Evolutionary conservation across 768 basidiomycete species (phyloP).

Genomic region (Xerocomellus chrysenteron): DNA sequence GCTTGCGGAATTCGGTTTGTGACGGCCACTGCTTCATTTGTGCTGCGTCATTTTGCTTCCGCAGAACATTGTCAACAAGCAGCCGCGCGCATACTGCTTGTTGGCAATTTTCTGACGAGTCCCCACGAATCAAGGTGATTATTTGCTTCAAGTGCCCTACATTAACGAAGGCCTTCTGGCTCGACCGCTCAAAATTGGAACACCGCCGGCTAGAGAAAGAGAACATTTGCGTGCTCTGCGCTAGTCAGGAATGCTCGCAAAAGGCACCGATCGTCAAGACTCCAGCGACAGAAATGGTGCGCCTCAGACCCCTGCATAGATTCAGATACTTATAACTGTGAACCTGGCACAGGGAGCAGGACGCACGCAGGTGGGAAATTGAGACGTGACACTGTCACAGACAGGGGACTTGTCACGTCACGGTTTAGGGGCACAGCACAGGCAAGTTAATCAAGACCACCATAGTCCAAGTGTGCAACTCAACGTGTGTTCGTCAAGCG

Average conservation of each 20-base stretch:
- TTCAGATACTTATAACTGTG: background rate
- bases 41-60: slow-evolving; percentile 18
- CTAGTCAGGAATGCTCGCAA: background rate
- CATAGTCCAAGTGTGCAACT: slow-evolving; percentile 24
- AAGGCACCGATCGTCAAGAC: background rate
- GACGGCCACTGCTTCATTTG: slow-evolving; percentile 9
- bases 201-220: slow-evolving; percentile 4
- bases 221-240: background rate
- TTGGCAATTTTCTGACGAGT: background rate
- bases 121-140: slow-evolving; percentile 4
- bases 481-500: slow-evolving; percentile 30
- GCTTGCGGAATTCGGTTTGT: slow-evolving; percentile 18
- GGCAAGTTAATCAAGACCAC: slow-evolving; percentile 34
- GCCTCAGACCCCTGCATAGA: background rate
- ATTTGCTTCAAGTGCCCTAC: background rate
- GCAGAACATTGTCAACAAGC: slow-evolving; percentile 1
- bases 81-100: background rate
- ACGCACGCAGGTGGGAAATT: slow-evolving; percentile 11
- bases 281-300: background rate
- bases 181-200: slow-evolving; percentile 14
- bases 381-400: slow-evolving; percentile 24
- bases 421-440: slow-evolving; percentile 18
- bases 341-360: background rate
- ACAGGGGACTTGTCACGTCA: slow-evolving; percentile 33
- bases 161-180: background rate